Evolutionary conservation across 2,329 filamentous ascomycete genomes (phyloP), one percentile per base, ranked within the genome.

Genomic region (Colletotrichum neosansevieriae): DNA sequence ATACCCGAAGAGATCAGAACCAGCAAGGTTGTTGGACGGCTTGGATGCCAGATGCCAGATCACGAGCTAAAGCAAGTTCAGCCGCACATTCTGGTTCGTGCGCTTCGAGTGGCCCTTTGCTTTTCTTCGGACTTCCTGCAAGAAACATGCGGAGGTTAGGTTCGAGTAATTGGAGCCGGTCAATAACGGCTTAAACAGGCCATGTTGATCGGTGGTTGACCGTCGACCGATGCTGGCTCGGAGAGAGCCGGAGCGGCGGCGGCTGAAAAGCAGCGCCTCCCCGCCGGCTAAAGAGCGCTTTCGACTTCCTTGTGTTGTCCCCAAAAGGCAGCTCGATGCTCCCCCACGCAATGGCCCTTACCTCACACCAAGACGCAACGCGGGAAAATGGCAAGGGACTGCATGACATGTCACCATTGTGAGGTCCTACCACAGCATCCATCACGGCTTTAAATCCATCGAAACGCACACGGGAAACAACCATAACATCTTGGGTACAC

Each of bases 281-380:
- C 36, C 53, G 21, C 15, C 15, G 29, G 29, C 29, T 29, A 15
- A 34, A 11, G 17, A 19, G 61, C 65, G 65, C 65, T 65, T 68
- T 65, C 61, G 53, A 68, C 61, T 68, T 53, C 65, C 65, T 36
- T 44, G 47, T 32, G 47, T 6, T 24, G n/a, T 17, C 13, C 15
- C 2, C 38, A 40, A 50, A 58, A 6, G 54, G 65, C 65, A 68
- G 32, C 21, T 59, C 65, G 19, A 68, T 40, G 61, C 65, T 24
- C 34, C 17, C 15, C 19, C 19, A 59, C 38, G 32, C 29, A 17
- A 19, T 42, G 47, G 65, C 21, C 53, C 40, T n/a, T 47, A n/a
- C 11, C 7, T 17, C 6, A 2, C 6, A 9, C 13, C 15, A 29
- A 53, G 42, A 45, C 7, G 32, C 10, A 50, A 19, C 15, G 24